These are phyloP conservation scores for Paramecium sexaurelia DNA, from an alignment of 73 alveolate genomes.

Conservation along the genomic window DNA sequence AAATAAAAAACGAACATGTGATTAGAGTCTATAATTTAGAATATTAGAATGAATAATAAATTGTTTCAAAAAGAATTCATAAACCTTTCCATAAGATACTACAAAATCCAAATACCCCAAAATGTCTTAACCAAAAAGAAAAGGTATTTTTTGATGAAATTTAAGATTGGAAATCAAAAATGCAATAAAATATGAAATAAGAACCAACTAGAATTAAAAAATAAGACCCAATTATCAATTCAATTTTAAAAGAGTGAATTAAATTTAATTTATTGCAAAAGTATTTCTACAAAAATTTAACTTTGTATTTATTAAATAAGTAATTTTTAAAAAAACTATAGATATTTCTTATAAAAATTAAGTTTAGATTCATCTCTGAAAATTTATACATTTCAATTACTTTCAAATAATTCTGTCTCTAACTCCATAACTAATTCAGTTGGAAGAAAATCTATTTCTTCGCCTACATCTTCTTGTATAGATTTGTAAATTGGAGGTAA, in stretches of 20 bases:
- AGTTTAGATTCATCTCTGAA: no score
- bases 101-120: neutral
- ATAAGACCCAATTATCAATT: neutral
- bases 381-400: no score
- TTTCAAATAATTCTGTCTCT: conserved; percentile 18
- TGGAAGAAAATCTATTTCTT: conserved; percentile 41
- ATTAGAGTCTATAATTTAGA: conserved; percentile 57
- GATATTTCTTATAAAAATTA: no score
- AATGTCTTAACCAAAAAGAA: neutral
- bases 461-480: conserved; percentile 25
- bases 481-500: neutral
- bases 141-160: neutral
- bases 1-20: conserved; percentile 1
- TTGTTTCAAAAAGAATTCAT: neutral
- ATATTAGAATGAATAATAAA: conserved; percentile 17
- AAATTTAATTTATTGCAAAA: neutral
- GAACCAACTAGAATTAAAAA: neutral
- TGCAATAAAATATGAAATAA: neutral
- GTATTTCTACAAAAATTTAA: no score
- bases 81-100: neutral
- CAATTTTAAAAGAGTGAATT: neutral
- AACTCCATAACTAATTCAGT: conserved; percentile 40
- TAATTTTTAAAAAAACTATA: no score
- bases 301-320: no score
- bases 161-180: conserved; percentile 6